A percentile compares a stretch with the other conserved stretches of the same genome.
phyloP scores from a whole-genome alignment of 2,329 filamentous ascomycete species.

The Ophiostoma australiae region DNA sequence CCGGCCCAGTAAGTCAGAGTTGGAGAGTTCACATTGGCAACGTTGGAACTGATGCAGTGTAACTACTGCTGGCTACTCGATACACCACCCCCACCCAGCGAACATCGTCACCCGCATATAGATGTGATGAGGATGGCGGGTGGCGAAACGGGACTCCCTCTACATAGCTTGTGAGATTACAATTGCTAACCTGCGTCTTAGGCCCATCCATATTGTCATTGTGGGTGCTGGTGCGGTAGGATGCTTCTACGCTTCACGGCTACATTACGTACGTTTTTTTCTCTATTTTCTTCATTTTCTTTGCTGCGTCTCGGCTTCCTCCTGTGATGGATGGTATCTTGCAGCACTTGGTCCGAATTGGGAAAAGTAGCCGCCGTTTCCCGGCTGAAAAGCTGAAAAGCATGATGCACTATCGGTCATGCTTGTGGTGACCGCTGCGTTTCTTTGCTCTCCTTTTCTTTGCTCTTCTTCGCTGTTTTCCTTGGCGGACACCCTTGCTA shows the following conservation, averaged over 20 bases:
- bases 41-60: neutral
- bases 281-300: neutral
- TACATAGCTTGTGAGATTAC: neutral
- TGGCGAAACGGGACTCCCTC: constrained; percentile 7
- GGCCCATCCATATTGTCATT: constrained; percentile 56
- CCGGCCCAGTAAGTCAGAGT: constrained; percentile 21
- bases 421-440: neutral
- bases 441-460: neutral
- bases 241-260: constrained; percentile 65
- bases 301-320: neutral
- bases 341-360: neutral
- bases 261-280: constrained; percentile 46
- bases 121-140: constrained; percentile 2
- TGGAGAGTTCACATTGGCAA: neutral
- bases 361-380: constrained; percentile 4
- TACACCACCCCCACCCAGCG: neutral
- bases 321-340: neutral
- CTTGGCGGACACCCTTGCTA: neutral
- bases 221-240: constrained; percentile 68
- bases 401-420: neutral
- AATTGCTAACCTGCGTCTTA: constrained; percentile 29
- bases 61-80: neutral
- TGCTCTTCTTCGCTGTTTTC: neutral
- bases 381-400: neutral
- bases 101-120: neutral